Evolutionary conservation across 257 asterid species (phyloP), one percentile per base, ranked within the genome.

Genomic region (Ajuga chamaepitys): DNA sequence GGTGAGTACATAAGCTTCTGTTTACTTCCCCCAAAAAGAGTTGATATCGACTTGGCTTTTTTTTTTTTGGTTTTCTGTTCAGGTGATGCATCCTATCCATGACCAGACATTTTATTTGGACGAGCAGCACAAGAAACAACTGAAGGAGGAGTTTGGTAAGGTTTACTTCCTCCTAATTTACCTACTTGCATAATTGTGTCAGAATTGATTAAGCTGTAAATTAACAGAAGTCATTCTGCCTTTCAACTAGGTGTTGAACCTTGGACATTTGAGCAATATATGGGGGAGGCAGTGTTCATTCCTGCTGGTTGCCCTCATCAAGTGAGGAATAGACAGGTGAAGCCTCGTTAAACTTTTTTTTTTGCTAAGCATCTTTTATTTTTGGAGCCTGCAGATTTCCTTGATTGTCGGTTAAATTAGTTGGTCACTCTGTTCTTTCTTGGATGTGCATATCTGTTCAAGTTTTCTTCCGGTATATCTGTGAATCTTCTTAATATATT

Each of bases 221-320:
- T 57, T 68, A 38, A 67, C 32, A 32, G 16, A 46, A 44, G 21
- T 67, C 16, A 45, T 64, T 3, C 20, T 40, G 9, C 7, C 53
- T 47, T 42, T 12, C 7, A 1, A 57, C 10, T 57, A 91, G 98
- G 81, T 67, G 63, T 91, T 75, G 96, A 91, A 70, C 85, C 98
- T 0, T 88, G 98, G 98, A 91, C 95, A 7, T 85, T 91, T 52
- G 87, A 78, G 73, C 97, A 90, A 52, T 80, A 84, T 61, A 82
- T 88, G 62, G 97, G 97, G n/a, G 96, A 90, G 58, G 95, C 97
- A 2, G 91, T 88, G 71, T 75, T 90, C 66, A 83, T 90, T 62
- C 97, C 97, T 53, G 95, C 89, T 34, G 95, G 95, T 14, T 89
- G 95, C 77, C 97, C 97, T 7, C 95, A 87, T 70, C 97, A 89